Conservation (phyloP, 805 yeast species). For the Yarrowia divulgata region DNA sequence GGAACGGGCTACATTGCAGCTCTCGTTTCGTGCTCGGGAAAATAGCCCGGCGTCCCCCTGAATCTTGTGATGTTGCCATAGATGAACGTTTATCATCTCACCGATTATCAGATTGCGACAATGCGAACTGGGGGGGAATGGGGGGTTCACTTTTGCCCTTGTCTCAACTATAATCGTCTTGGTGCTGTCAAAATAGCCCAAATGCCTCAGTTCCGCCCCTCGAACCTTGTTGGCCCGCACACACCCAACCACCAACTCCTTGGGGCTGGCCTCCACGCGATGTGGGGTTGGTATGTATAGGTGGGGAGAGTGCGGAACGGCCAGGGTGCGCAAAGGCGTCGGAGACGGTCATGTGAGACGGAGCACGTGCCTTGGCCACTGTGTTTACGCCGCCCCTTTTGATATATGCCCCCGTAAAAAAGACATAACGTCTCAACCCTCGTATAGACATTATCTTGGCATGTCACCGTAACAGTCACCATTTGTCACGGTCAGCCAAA, state of each 20-base stretch:
- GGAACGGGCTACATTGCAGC: background rate
- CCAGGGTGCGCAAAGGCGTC: too few relatives aligned
- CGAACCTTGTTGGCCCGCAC: background rate
- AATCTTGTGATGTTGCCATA: background rate
- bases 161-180: background rate
- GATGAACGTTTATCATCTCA: background rate
- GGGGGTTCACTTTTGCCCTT: background rate
- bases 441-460: background rate
- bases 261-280: background rate
- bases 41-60: background rate
- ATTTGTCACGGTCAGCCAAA: too few relatives aligned
- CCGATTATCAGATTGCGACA: background rate
- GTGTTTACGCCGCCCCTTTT: too few relatives aligned
- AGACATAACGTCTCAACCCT: too few relatives aligned
- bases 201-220: constrained; percentile 12
- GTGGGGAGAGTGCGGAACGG: background rate
- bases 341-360: too few relatives aligned
- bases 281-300: constrained; percentile 9
- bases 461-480: background rate
- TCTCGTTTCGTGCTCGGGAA: background rate
- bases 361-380: too few relatives aligned
- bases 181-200: background rate
- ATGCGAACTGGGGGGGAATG: background rate
- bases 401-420: too few relatives aligned
- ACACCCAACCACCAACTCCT: background rate